Percentiles rank a stretch among this genome's conserved stretches.
Conservation (phyloP, 2,329 filamentous ascomycete genomes). For the Tolypocladium tropicale region DNA sequence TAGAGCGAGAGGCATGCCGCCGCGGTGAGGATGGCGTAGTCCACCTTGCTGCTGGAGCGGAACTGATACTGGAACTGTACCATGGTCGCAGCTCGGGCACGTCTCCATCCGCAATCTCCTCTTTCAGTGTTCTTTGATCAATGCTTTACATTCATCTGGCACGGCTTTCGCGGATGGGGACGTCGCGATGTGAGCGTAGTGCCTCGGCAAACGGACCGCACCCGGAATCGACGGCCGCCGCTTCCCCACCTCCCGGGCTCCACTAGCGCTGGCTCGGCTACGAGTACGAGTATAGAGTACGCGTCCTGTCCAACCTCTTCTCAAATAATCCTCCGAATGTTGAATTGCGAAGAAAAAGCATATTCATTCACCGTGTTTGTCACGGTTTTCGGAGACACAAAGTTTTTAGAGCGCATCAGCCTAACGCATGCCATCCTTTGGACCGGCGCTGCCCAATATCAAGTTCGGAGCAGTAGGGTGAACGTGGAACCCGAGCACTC, state of each 20-base stretch:
- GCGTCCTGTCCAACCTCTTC: background rate
- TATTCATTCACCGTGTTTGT: too few relatives aligned
- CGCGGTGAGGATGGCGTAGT: conserved; percentile 7
- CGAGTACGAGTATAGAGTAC: too few relatives aligned
- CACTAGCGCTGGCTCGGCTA: background rate
- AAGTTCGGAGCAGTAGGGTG: background rate
- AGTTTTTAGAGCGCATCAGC: too few relatives aligned
- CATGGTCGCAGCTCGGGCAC: background rate
- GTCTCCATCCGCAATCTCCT: background rate
- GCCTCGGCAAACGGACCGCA: background rate
- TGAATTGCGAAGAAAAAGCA: background rate
- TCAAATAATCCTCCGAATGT: too few relatives aligned
- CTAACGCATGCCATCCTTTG: background rate
- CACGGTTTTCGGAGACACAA: too few relatives aligned
- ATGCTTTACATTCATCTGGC: background rate
- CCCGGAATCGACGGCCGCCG: background rate
- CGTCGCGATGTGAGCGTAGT: background rate
- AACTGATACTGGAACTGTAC: background rate
- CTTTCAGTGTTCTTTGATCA: background rate
- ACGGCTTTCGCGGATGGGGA: background rate
- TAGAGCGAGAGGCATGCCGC: conserved; percentile 25
- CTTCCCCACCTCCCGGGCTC: background rate
- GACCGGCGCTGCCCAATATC: background rate
- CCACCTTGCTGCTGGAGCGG: background rate
- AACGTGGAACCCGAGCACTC: background rate